These are phyloP conservation scores for Cladorrhinum sp. DNA, from an alignment of 2,329 filamentous ascomycete species.

Conservation along the genomic window DNA sequence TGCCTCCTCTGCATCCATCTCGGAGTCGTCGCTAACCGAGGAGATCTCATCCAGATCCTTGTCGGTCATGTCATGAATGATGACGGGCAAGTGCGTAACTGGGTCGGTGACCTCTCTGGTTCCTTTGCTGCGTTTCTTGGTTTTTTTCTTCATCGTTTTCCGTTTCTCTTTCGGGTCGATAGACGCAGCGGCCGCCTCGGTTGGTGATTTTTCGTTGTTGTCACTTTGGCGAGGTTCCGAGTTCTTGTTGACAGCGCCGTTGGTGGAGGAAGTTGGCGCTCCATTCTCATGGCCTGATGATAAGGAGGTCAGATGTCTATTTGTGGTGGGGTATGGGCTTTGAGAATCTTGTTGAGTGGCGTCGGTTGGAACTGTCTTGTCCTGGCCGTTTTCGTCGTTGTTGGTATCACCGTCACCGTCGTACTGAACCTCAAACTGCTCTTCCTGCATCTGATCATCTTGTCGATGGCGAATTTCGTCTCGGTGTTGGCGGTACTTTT, in stretches of 20 bases:
- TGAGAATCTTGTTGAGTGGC: conserved; percentile 16
- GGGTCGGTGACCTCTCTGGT: conserved; percentile 68
- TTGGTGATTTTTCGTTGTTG: conserved; percentile 31
- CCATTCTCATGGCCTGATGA: neutral
- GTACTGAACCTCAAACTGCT: neutral
- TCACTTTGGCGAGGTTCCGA: conserved; percentile 4
- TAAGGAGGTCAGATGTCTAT: neutral
- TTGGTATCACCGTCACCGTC: neutral
- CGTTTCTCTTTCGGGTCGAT: conserved; percentile 46
- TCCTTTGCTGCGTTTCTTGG: conserved; percentile 39
- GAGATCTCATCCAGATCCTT: conserved; percentile 48
- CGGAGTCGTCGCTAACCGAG: neutral
- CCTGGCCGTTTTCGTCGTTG: conserved; percentile 16
- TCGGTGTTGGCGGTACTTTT: conserved; percentile 46
- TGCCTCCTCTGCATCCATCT: neutral
- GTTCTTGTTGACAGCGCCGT: conserved; percentile 8
- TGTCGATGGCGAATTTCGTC: conserved; percentile 43
- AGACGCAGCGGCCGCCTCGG: conserved; percentile 37
- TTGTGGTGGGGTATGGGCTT: conserved; percentile 13
- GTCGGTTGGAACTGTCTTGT: neutral
- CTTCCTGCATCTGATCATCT: conserved; percentile 32
- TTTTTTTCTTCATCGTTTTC: conserved; percentile 45
- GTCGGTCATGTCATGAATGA: conserved; percentile 65
- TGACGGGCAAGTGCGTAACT: conserved; percentile 66
- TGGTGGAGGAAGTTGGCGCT: neutral